Evolutionary conservation across 1,284 basidiomycete genomes (phyloP), one percentile per base, ranked within the genome.

Genomic region (Ganoderma multipileum): DNA sequence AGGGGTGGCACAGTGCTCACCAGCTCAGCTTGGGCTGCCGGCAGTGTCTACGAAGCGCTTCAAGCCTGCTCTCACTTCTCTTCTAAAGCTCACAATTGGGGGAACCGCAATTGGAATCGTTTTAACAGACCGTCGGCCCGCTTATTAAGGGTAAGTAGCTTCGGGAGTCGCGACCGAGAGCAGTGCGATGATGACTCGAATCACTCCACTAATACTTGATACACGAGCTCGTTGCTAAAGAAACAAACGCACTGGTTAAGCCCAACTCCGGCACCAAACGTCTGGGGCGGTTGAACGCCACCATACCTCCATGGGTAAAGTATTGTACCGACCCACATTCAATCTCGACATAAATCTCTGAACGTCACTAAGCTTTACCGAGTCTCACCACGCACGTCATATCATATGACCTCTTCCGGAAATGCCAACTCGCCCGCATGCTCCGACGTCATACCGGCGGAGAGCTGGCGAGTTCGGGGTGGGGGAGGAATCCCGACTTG

Each of bases 401-500:
- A 30, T 12, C 5, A 28, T n/a, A n/a, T n/a, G n/a, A 18, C 18
- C 52, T 16, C 30, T 30, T 23, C 23, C 23, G 50, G 23, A 12
- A 52, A 52, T 26, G 16, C 50, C 12, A 28, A 52, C 52, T 20
- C 30, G 26, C 52, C 52, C 20, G 28, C 30, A 20, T 28, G 6
- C 11, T 16, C 23, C 52, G 28, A 30, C 52, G 28, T 26, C 50
- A 52, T 14, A 26, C 47, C 12, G 47, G 47, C 11, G 47, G 47
- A 26, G 23, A 2, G 23, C n/a, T n/a, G 42, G 18, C 38, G 38
- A 11, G 23, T 11, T 18, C 41, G n/a, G 47, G 9, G 7, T 55
- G 3, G 2, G 55, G 55, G 20, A 67, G 30, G 61, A 67, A 67
- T 16, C 66, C 66, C n/a, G 66, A 55, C 44, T n/a, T 63, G 18